Conservation (phyloP, 306 rosid genomes). For the Medicago lupulina region DNA sequence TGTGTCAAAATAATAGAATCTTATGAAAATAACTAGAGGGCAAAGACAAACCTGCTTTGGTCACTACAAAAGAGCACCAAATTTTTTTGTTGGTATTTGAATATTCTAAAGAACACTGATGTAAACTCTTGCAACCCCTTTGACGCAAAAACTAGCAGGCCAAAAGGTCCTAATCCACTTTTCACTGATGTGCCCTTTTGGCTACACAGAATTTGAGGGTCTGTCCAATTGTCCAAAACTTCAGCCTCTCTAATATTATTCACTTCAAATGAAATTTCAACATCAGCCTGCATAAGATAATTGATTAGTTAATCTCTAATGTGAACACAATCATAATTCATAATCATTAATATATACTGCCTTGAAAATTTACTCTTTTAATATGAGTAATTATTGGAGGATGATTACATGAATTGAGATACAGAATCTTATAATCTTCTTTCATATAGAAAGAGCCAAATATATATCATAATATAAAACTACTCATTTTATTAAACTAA, state of each 20-base stretch:
- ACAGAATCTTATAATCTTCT: too few species aligned
- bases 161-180: conserved; percentile 78
- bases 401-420: too few species aligned
- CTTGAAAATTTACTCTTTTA: too few species aligned
- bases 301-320: neutral
- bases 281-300: conserved; percentile 72
- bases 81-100: conserved; percentile 50
- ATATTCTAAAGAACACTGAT: conserved; percentile 72
- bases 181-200: conserved; percentile 55
- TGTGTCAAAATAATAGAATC: too few species aligned
- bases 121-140: conserved; percentile 73
- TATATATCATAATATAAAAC: too few species aligned
- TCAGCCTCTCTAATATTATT: conserved; percentile 56
- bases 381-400: too few species aligned
- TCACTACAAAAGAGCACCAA: conserved; percentile 78
- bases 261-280: conserved; percentile 64
- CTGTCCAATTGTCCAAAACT: conserved; percentile 47
- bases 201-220: conserved; percentile 70
- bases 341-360: too few species aligned
- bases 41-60: conserved; percentile 69
- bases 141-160: conserved; percentile 68
- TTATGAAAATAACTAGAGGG: conserved; percentile 1
- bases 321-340: conserved; percentile 8
- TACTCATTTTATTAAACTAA: too few species aligned
- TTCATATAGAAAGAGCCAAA: too few species aligned